Conservation (phyloP, 257 asterid species). For the Nicotiana otophora region DNA sequence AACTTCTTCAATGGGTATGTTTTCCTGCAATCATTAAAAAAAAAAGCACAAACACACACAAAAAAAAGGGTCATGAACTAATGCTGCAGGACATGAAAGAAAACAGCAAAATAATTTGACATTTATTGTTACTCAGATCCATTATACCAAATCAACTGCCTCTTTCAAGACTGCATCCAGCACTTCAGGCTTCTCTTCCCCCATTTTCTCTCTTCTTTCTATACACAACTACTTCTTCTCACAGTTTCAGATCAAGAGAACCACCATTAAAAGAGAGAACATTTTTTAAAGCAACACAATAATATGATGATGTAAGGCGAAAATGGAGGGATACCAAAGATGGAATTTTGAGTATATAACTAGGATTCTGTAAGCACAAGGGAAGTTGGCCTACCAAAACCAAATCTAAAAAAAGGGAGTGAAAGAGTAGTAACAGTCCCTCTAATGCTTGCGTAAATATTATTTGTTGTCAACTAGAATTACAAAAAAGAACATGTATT, state of each 20-base stretch:
- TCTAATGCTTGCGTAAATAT: too few species aligned
- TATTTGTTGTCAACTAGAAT: too few species aligned
- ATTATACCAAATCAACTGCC: constrained; percentile 93
- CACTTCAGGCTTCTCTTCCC: constrained; percentile 76
- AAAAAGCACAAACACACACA: background rate
- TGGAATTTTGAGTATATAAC: too few species aligned
- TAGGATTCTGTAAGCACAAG: too few species aligned
- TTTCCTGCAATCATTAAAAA: constrained; percentile 50
- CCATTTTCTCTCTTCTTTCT: constrained; percentile 34
- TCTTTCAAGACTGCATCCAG: constrained; percentile 94
- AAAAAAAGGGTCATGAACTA: background rate
- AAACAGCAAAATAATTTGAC: background rate
- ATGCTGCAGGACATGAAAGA: background rate
- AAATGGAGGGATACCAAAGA: too few species aligned
- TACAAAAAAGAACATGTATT: too few species aligned
- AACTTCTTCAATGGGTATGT: constrained; percentile 93
- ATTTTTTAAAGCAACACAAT: too few species aligned
- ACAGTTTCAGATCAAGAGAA: background rate
- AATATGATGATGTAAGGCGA: too few species aligned
- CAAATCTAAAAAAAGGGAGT: too few species aligned
- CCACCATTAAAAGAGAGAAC: too few species aligned
- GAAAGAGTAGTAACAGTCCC: too few species aligned
- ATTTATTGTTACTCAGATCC: constrained; percentile 48
- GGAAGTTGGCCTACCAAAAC: too few species aligned
- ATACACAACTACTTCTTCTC: background rate